Percentiles rank a stretch among this genome's conserved stretches.
phyloP scores from a whole-genome alignment of 164 flowering plant species.

The Annona squamosa region DNA sequence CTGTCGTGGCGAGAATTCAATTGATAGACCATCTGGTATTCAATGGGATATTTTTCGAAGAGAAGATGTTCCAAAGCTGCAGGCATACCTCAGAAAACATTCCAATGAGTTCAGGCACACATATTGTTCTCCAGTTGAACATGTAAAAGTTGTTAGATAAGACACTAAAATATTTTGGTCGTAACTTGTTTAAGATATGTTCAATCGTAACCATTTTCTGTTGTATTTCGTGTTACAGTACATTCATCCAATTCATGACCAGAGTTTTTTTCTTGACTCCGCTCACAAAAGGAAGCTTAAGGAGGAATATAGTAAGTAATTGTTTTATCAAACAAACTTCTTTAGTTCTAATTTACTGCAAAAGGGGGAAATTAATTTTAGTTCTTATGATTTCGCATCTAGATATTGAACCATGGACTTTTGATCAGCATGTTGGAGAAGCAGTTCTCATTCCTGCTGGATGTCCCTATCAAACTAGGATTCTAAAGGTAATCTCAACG shows the following conservation, averaged over 20 bases:
- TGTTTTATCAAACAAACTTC: too few relatives aligned
- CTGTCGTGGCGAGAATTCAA: constrained; percentile 8
- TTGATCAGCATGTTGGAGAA: constrained; percentile 68
- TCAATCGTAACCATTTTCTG: not conserved
- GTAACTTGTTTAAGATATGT: not conserved
- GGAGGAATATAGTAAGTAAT: constrained; percentile 35
- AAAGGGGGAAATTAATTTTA: not conserved
- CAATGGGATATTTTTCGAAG: constrained; percentile 80
- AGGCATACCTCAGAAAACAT: constrained; percentile 51
- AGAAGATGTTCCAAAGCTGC: constrained; percentile 68
- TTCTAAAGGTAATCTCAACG: constrained; percentile 41
- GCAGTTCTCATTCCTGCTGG: constrained; percentile 79
- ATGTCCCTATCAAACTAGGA: constrained; percentile 70
- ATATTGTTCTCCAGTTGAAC: constrained; percentile 28
- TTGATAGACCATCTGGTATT: constrained; percentile 39
- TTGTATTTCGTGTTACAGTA: constrained; percentile 24
- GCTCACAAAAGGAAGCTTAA: constrained; percentile 43
- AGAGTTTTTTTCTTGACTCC: constrained; percentile 30
- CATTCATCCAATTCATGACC: constrained; percentile 47
- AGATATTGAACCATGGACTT: constrained; percentile 77
- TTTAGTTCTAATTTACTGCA: not conserved
- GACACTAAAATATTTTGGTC: not conserved
- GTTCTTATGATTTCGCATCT: constrained; percentile 5
- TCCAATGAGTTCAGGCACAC: constrained; percentile 36
- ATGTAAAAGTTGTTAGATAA: constrained; percentile 22